These are phyloP conservation scores for Boletus eberwhitei DNA, from an alignment of 768 basidiomycete genomes.

Conservation along the genomic window DNA sequence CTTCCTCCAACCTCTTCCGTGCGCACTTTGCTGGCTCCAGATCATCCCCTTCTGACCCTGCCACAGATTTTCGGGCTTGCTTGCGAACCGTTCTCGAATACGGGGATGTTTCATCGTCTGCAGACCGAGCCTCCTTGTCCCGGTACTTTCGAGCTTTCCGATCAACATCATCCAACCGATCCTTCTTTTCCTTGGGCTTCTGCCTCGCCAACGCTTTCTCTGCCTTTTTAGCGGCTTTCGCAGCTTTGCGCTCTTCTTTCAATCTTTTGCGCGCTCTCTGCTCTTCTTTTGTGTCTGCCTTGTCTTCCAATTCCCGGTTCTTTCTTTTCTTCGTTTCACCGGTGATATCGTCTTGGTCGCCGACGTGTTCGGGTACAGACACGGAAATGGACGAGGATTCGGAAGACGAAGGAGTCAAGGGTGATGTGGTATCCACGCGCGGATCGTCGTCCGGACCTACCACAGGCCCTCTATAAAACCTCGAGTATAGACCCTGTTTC, in stretches of 20 bases:
- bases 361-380: neutral
- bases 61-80: conserved; percentile 3
- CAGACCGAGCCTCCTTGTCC: neutral
- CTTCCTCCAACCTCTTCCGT: neutral
- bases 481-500: conserved; percentile 67
- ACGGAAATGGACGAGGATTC: neutral
- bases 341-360: neutral
- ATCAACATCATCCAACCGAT: neutral
- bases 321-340: neutral
- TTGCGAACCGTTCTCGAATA: conserved; percentile 5
- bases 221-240: conserved; percentile 13
- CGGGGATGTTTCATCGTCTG: neutral
- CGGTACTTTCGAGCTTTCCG: neutral
- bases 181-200: neutral
- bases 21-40: neutral
- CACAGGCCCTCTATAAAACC: conserved; percentile 77
- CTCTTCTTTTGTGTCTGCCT: conserved; percentile 14
- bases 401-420: neutral
- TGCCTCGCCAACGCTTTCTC: conserved; percentile 1
- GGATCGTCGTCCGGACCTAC: conserved; percentile 44
- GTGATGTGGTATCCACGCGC: neutral
- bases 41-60: conserved; percentile 7
- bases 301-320: conserved; percentile 11
- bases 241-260: conserved; percentile 22
- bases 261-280: conserved; percentile 23